These are phyloP conservation scores for Dipteronia dyeriana DNA, from an alignment of 345 rosid species.

Conservation along the genomic window DNA sequence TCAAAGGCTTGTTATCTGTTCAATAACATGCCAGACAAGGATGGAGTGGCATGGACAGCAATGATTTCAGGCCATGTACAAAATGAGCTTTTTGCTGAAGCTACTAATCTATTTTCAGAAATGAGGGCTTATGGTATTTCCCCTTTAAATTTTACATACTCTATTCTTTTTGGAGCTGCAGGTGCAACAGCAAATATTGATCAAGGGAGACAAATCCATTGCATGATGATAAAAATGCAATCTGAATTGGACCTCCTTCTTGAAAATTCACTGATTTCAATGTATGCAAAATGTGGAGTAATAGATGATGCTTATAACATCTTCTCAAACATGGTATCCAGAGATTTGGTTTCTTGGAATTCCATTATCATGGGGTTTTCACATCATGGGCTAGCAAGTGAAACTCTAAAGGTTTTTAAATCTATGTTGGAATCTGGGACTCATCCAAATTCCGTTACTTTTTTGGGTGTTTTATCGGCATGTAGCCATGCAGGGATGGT, in stretches of 20 bases:
- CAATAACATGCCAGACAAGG: slow-evolving; percentile 45
- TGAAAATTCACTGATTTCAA: slow-evolving; percentile 51
- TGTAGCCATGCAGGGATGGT: slow-evolving; percentile 50
- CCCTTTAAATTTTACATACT: slow-evolving; percentile 40
- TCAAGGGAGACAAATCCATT: slow-evolving; percentile 61
- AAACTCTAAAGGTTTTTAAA: slow-evolving; percentile 40
- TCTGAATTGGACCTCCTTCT: slow-evolving; percentile 36
- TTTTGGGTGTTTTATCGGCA: slow-evolving; percentile 51
- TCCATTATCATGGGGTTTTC: slow-evolving; percentile 60
- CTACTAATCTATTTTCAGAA: slow-evolving; percentile 35
- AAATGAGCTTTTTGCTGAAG: slow-evolving; percentile 51
- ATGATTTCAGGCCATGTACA: slow-evolving; percentile 56
- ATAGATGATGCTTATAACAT: slow-evolving; percentile 39
- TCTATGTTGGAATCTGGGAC: slow-evolving; percentile 43
- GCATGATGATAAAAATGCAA: slow-evolving; percentile 47
- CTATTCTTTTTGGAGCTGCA: slow-evolving; percentile 58
- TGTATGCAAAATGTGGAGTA: slow-evolving; percentile 63
- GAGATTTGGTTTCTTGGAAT: slow-evolving; percentile 58
- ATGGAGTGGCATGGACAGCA: slow-evolving; percentile 59
- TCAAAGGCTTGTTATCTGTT: slow-evolving; percentile 38
- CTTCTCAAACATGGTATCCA: slow-evolving; percentile 40
- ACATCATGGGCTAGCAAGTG: slow-evolving; percentile 46
- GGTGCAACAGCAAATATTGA: slow-evolving; percentile 72
- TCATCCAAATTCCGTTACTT: slow-evolving; percentile 50
- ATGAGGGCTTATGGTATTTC: slow-evolving; percentile 41